Base-by-base conservation (phyloP, 805 yeast species). In the Pichia membranifaciens region DNA sequence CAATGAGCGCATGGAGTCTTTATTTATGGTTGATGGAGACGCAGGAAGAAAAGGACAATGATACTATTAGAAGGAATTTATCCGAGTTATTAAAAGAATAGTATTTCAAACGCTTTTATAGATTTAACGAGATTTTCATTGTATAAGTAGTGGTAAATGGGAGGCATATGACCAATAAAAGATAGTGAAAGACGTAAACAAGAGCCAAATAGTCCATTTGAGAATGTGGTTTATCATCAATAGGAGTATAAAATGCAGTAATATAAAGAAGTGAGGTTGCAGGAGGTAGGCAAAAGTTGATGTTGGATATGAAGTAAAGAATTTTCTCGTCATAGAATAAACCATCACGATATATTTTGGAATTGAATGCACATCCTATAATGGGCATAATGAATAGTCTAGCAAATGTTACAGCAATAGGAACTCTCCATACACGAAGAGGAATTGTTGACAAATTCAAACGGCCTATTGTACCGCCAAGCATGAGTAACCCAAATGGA, bases 391-490 rank as follows among this genome's bases (percentile, higher is more conserved):
- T 54, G 10, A 82, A 75, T 25, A 90, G 68, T 52, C 91, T 74
- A 31, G 77, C 63, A 0, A 74, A 47, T 0, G 84, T 75, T 59
- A 89, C 68, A 45, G 73, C 64, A 3, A 81, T 55, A 0, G 87
- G 80, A 0, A 87, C 78, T 56, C 79, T 77, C 82, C 84, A 79
- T 54, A 86, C 83, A 1, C 95, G 93, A 7, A 71, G 67, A 1
- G 89, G 87, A 55, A 88, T 67, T 6, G 69, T 58, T 5, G 68
- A 70, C 17, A 89, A 63, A 52, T 78, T 68, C 43, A 90, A 71
- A 43, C 96, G 70, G 0, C 96, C 84, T 38, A 90, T 79, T 1
- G 96, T 87, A n/a, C 91, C 96, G 2, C 98, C 98, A 28, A 91
- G 65, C 50, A 91, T 61, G 40, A 87, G 62, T 51, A 90, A 69